Evolutionary conservation across 2,329 filamentous ascomycete species (phyloP).

Genomic region (Diaporthe destruens): DNA sequence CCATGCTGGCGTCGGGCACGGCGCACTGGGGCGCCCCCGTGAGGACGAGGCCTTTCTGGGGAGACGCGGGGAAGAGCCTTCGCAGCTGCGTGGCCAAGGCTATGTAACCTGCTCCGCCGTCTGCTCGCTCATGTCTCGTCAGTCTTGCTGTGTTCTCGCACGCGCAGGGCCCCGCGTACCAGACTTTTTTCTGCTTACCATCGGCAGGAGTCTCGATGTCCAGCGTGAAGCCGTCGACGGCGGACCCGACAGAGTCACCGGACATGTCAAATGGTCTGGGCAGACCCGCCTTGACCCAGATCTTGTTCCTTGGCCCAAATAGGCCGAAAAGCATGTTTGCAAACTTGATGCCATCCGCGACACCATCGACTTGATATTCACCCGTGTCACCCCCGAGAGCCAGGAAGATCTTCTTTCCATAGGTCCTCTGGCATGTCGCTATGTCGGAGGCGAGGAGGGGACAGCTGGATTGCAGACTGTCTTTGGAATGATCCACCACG

Average conservation of each 20-base stretch:
- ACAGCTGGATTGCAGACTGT: constrained; percentile 52
- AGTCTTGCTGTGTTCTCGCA: background rate
- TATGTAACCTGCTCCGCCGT: constrained; percentile 12
- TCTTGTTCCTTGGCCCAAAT: constrained; percentile 54
- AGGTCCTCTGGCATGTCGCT: constrained; percentile 53
- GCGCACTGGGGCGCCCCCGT: constrained; percentile 62
- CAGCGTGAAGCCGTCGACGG: constrained; percentile 59
- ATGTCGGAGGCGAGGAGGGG: constrained; percentile 53
- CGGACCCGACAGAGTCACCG: constrained; percentile 42
- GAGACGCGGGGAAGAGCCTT: constrained; percentile 45
- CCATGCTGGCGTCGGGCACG: constrained; percentile 53
- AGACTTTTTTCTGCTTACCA: background rate
- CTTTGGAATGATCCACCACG: constrained; percentile 47
- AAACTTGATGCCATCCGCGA: constrained; percentile 52
- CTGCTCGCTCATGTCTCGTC: background rate
- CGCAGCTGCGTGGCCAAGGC: constrained; percentile 47
- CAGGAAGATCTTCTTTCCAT: constrained; percentile 56
- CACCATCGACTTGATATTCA: constrained; percentile 54
- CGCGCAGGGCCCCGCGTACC: background rate
- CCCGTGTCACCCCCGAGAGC: constrained; percentile 55
- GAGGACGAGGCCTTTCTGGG: constrained; percentile 50
- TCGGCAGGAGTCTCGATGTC: constrained; percentile 53
- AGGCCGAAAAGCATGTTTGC: constrained; percentile 55
- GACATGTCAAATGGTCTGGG: constrained; percentile 56
- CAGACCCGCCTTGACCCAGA: constrained; percentile 49